Percentiles rank a stretch among this genome's conserved stretches.
Conservation (phyloP, 768 basidiomycete species). For the Tremella fuciformis region DNA sequence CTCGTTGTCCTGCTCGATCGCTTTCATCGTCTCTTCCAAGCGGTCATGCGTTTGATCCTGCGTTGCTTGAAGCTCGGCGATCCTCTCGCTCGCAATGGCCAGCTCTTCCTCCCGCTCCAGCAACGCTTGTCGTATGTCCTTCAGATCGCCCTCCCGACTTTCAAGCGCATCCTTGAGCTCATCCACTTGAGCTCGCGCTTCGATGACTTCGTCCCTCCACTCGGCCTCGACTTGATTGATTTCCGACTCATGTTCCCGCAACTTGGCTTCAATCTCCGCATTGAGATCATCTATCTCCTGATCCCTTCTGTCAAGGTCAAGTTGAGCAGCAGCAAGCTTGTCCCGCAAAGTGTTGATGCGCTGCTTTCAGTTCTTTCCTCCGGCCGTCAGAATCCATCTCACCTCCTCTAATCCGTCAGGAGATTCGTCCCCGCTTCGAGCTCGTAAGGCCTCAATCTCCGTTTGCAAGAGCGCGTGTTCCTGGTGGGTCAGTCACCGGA, state of each 20-base stretch:
- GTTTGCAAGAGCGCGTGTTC: constrained; percentile 37
- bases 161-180: constrained; percentile 57
- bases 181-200: constrained; percentile 71
- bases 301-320: constrained; percentile 76
- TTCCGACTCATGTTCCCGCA: constrained; percentile 47
- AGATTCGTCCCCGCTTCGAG: constrained; percentile 18
- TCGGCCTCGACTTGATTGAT: constrained; percentile 64
- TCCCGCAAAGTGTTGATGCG: constrained; percentile 46
- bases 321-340: constrained; percentile 55
- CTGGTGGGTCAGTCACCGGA: constrained; percentile 12
- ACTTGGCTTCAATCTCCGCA: constrained; percentile 65
- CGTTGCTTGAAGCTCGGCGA: constrained; percentile 68
- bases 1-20: constrained; percentile 73
- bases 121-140: constrained; percentile 38
- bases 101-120: constrained; percentile 75
- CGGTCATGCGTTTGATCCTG: constrained; percentile 40
- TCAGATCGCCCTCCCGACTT: constrained; percentile 31
- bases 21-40: constrained; percentile 50
- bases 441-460: constrained; percentile 37
- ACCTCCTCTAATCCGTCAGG: constrained; percentile 39
- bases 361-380: constrained; percentile 13
- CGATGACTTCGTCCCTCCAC: constrained; percentile 84
- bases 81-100: constrained; percentile 67
- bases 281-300: constrained; percentile 77
- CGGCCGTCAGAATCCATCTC: constrained; percentile 16